Evolutionary conservation across 163 green algal genomes (phyloP), one percentile per base, ranked within the genome.

Genomic region (Scenedesmus sp.): DNA sequence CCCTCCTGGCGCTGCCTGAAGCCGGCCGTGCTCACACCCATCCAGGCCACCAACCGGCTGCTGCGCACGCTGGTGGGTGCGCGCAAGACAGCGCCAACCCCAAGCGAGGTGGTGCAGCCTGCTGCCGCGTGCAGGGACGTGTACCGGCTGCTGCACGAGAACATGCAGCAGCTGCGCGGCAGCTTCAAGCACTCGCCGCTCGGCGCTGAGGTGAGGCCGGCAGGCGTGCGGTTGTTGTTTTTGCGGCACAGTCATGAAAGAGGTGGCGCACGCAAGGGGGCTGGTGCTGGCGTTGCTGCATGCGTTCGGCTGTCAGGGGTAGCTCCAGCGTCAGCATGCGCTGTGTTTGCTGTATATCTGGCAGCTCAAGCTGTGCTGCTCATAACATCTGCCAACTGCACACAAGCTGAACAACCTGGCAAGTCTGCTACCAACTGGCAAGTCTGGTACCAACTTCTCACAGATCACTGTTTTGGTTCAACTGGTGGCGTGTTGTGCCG

Each of bases 1-100:
- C 92, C 91, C 13, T 85, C 91, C 59, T 97, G 95, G 95, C 62
- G 86, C 23, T 85, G 84, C 55, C 89, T 97, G 34, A 92, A 93
- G 74, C 94, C 94, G 59, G 56, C 26, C 9, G 73, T 56, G 62
- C 91, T 91, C 15, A 90, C 82, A 57, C 91, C 90, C 16, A 87
- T 94, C 4, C 79, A 94, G 55, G 93, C 90, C 86, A 94, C 88
- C 5, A 87, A 83, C n/a, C 82, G 92, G 15, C 88, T 95, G 34
- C 18, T 95, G n/a, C 73, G 86, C 23, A 92, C 90, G 34, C 79
- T 95, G 23, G 84, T 89, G 54, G 89, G 85, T n/a, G 81, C 18
- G 34, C 91, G 87, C 84, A 93, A 54, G 62, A 88, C 84, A 13
- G 88, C 88, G 66, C 91, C 87, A 2, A 92, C 66, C n/a, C 83